These are phyloP conservation scores for Pestalotiopsis sp. DNA, from an alignment of 2,329 filamentous ascomycete genomes.

Conservation along the genomic window DNA sequence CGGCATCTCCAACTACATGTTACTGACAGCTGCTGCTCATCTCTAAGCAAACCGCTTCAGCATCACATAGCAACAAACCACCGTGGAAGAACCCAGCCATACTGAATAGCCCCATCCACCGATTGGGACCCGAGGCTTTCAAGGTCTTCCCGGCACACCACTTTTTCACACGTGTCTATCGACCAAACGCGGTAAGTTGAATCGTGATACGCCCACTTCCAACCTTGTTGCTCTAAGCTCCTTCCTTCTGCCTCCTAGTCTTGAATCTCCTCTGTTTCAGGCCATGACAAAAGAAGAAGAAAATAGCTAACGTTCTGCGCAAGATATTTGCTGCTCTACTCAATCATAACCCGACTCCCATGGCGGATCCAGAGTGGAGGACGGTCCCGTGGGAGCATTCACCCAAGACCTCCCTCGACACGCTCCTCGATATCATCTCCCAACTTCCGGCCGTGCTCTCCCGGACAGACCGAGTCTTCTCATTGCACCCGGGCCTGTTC, in stretches of 20 bases:
- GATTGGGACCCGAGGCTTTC: constrained; percentile 48
- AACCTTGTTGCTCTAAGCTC: not conserved
- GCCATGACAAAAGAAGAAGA: not conserved
- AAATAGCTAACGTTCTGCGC: not conserved
- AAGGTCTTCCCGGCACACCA: constrained; percentile 57
- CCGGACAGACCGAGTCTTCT: constrained; percentile 43
- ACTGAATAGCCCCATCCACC: constrained; percentile 38
- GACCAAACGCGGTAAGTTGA: constrained; percentile 52
- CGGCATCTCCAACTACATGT: not conserved
- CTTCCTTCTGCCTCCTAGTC: constrained; percentile 18
- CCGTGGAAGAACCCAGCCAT: constrained; percentile 39
- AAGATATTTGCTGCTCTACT: constrained; percentile 51
- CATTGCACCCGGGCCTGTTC: constrained; percentile 38
- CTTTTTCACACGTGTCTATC: constrained; percentile 58
- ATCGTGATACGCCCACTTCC: not conserved
- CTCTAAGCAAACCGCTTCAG: constrained; percentile 48
- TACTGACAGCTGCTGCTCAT: not conserved
- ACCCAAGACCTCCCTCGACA: constrained; percentile 52
- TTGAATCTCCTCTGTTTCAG: constrained; percentile 47
- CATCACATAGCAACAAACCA: constrained; percentile 31
- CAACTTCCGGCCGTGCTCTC: constrained; percentile 49
- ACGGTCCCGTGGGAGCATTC: constrained; percentile 53
- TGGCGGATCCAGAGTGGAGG: constrained; percentile 54
- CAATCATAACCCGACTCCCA: constrained; percentile 50
- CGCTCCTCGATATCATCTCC: constrained; percentile 52